phyloP scores from a whole-genome alignment of 2,329 filamentous ascomycete genomes.

The Xenoacremonium recifei region DNA sequence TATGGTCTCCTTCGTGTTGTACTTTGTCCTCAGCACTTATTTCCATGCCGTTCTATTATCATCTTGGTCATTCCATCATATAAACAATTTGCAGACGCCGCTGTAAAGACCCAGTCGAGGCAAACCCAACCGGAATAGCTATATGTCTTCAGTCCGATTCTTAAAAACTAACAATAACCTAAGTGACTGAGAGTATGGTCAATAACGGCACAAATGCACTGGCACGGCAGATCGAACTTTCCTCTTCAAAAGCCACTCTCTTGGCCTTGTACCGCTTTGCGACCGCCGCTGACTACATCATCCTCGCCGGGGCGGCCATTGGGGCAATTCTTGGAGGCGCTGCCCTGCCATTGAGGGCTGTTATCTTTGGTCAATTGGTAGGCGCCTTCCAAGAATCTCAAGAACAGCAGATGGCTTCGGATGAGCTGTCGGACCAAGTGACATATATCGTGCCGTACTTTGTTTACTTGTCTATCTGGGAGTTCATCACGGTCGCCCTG shows the following conservation, averaged over 20 bases:
- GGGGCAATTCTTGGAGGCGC: constrained; percentile 66
- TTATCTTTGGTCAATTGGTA: constrained; percentile 71
- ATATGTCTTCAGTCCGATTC: no score
- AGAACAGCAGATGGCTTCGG: constrained; percentile 39
- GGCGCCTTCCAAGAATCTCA: constrained; percentile 63
- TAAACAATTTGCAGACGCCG: no score
- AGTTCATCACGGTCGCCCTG: constrained; percentile 71
- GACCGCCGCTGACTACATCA: constrained; percentile 55
- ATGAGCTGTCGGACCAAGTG: constrained; percentile 56
- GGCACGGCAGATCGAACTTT: constrained; percentile 61
- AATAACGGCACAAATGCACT: constrained; percentile 61
- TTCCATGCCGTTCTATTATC: no score
- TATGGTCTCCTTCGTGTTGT: no score
- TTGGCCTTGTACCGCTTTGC: constrained; percentile 65
- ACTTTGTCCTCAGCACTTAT: no score
- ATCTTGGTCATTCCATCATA: no score
- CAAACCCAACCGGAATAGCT: constrained; percentile 61
- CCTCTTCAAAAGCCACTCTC: constrained; percentile 59
- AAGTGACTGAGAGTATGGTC: no score
- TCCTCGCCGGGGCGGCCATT: constrained; percentile 56
- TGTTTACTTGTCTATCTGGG: constrained; percentile 73
- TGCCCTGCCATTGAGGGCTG: constrained; percentile 70
- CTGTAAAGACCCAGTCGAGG: no score
- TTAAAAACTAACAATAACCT: no score
- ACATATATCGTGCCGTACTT: constrained; percentile 63